Conservation (phyloP, 768 basidiomycete species). For the Trametes cingulata region DNA sequence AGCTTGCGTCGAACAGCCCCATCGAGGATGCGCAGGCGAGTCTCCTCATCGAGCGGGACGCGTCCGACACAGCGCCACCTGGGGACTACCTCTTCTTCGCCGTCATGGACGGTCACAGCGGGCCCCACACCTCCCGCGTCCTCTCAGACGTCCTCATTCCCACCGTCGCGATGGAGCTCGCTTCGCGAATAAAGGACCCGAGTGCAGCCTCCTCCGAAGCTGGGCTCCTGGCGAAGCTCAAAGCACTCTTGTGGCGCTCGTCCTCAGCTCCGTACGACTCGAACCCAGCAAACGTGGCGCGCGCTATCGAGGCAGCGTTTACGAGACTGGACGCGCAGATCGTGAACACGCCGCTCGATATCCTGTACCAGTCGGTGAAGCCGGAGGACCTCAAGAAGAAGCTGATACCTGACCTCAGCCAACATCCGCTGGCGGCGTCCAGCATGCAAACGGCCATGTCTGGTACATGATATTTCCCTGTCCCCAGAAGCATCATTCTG, state of each 20-base stretch:
- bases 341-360: constrained; percentile 70
- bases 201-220: constrained; percentile 29
- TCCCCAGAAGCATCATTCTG: not conserved
- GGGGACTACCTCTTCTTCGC: constrained; percentile 84
- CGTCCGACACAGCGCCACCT: constrained; percentile 54
- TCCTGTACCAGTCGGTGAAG: constrained; percentile 61
- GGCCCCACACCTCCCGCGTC: constrained; percentile 79
- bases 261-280: constrained; percentile 37
- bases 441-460: constrained; percentile 84
- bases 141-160: constrained; percentile 85
- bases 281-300: constrained; percentile 56
- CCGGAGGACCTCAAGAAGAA: constrained; percentile 49
- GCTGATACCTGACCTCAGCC: constrained; percentile 62
- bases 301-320: constrained; percentile 78
- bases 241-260: constrained; percentile 40
- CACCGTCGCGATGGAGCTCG: constrained; percentile 77
- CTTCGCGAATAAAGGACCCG: constrained; percentile 47
- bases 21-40: constrained; percentile 87
- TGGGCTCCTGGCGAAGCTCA: constrained; percentile 38
- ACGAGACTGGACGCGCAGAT: constrained; percentile 84
- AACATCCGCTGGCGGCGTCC: constrained; percentile 68
- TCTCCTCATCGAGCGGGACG: constrained; percentile 65
- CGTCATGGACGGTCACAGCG: constrained; percentile 91
- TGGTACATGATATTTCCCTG: constrained; percentile 39
- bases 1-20: constrained; percentile 82